phyloP scores from a whole-genome alignment of 1,139 yeast species.

The Candida anutae region DNA sequence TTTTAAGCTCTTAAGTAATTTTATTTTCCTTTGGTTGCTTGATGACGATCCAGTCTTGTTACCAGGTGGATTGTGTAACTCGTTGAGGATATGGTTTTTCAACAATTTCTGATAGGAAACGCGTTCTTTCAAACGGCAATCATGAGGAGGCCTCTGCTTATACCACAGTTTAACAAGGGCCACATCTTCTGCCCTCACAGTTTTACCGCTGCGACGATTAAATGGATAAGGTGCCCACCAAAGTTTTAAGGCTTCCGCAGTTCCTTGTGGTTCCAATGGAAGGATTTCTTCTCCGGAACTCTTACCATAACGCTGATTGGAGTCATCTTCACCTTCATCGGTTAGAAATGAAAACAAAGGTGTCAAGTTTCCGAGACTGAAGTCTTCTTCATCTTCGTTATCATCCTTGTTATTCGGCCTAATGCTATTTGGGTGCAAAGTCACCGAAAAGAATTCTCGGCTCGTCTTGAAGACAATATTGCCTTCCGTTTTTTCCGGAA shows the following conservation, averaged over 20 bases:
- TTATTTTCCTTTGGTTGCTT: slow-evolving; percentile 39
- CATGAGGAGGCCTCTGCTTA: slow-evolving; percentile 53
- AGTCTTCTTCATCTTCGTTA: slow-evolving; percentile 5
- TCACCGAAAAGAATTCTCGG: slow-evolving; percentile 19
- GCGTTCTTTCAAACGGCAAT: slow-evolving; percentile 65
- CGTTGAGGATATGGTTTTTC: slow-evolving; percentile 67
- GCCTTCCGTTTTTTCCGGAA: slow-evolving; percentile 38
- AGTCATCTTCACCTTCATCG: slow-evolving; percentile 32
- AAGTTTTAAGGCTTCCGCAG: slow-evolving; percentile 54
- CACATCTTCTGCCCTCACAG: slow-evolving; percentile 83
- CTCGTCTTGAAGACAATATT: slow-evolving; percentile 51
- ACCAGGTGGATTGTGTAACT: slow-evolving; percentile 41
- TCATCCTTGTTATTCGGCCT: slow-evolving; percentile 6
- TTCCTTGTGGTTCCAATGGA: slow-evolving; percentile 29
- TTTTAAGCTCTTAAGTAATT: slow-evolving; percentile 60
- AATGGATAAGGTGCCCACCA: slow-evolving; percentile 85
- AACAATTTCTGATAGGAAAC: slow-evolving; percentile 83
- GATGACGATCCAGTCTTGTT: slow-evolving; percentile 26
- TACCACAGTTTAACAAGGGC: slow-evolving; percentile 82
- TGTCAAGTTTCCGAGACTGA: slow-evolving; percentile 6
- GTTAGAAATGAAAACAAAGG: slow-evolving; percentile 13
- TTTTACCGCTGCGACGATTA: slow-evolving; percentile 62
- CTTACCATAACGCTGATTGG: slow-evolving; percentile 4
- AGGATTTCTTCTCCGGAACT: slow-evolving; percentile 3
- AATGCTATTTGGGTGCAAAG: too few relatives aligned